Percentiles rank a stretch among this genome's conserved stretches.
Evolutionary conservation across 331 rosid genomes (phyloP).

Genomic region (Dryas integrifolia): DNA sequence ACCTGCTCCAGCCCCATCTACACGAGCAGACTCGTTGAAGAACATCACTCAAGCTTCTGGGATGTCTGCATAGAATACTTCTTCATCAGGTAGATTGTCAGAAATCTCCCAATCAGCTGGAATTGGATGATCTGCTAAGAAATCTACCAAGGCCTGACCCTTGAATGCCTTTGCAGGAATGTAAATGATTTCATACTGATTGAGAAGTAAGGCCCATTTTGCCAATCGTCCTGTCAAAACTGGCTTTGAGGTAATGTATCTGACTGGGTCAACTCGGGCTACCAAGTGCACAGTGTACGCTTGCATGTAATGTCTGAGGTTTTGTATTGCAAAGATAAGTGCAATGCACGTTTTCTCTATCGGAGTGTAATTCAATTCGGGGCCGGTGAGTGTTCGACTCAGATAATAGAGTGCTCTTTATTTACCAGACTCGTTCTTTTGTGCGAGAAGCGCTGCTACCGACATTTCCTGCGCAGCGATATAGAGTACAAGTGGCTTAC

Average conservation of each 20-base stretch:
- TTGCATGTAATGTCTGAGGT: constrained; percentile 8
- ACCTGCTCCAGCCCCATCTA: no score
- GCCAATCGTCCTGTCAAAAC: neutral
- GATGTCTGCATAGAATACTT: no score
- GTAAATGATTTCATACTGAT: neutral
- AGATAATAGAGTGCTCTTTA: neutral
- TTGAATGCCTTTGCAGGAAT: neutral
- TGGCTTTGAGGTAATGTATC: neutral
- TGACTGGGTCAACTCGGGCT: neutral
- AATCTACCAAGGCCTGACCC: no score
- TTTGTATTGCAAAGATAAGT: neutral
- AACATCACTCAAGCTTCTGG: no score
- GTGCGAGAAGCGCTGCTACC: neutral
- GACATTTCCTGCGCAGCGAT: neutral
- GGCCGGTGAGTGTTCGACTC: neutral
- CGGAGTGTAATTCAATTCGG: neutral
- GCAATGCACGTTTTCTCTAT: constrained; percentile 11
- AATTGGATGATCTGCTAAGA: no score
- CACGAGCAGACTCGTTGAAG: no score
- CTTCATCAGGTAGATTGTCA: no score
- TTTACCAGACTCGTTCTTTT: neutral
- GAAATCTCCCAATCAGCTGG: no score
- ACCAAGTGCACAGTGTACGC: neutral
- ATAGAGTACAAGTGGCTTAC: neutral
- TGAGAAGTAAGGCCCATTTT: neutral